A percentile compares a stretch with the other conserved stretches of the same genome.
Conservation (phyloP, 116 monocot species). For the Cymodocea nodosa region DNA sequence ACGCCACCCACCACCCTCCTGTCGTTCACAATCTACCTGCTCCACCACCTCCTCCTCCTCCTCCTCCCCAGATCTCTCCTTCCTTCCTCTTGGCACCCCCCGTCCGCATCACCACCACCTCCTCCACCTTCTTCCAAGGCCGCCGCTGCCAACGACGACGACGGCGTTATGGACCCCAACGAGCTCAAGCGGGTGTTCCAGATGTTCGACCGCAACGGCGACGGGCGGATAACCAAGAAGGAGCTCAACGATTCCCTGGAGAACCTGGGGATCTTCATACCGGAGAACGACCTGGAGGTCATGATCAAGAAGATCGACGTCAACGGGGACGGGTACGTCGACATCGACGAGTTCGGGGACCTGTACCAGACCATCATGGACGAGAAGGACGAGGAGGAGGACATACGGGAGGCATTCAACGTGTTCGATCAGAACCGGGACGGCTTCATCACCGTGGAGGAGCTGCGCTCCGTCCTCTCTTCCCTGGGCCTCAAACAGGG, state of each 20-base stretch:
- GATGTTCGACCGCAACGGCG: constrained; percentile 87
- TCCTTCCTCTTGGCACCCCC: neutral
- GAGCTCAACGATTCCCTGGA: constrained; percentile 61
- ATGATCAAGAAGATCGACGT: constrained; percentile 79
- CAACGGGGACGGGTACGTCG: constrained; percentile 76
- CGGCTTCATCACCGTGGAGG: constrained; percentile 81
- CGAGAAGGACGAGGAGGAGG: constrained; percentile 41
- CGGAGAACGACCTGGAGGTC: constrained; percentile 40
- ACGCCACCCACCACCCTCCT: neutral
- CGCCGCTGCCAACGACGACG: too few relatives aligned
- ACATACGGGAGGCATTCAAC: constrained; percentile 74
- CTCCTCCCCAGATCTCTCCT: neutral
- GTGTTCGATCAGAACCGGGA: constrained; percentile 87
- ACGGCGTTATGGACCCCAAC: constrained; percentile 24
- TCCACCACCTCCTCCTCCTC: neutral
- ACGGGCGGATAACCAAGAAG: constrained; percentile 63
- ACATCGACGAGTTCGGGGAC: constrained; percentile 64
- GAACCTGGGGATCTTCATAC: constrained; percentile 72
- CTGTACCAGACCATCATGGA: constrained; percentile 60
- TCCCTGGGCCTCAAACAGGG: constrained; percentile 68
- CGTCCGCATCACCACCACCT: too few relatives aligned
- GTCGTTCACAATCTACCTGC: neutral
- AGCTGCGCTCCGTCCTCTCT: constrained; percentile 52
- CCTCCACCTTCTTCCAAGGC: neutral
- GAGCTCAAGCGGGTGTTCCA: constrained; percentile 82